A percentile compares a stretch with the other conserved stretches of the same genome.
Conservation (phyloP, 164 flowering plant species). For the Tetrastigma voinierianum region DNA sequence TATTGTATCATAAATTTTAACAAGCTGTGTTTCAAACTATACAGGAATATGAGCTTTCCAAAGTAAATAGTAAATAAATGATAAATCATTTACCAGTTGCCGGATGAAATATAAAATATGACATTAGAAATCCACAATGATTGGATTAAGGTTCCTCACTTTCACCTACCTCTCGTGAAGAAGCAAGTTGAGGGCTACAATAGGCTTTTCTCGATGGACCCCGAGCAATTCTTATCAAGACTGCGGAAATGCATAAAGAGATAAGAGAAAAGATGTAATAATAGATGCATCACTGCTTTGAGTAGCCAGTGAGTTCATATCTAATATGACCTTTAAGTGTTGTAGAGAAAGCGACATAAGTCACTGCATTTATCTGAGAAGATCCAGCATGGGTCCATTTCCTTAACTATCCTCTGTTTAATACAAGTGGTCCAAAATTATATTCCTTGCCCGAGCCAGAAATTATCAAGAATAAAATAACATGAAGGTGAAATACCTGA, state of each 20-base stretch:
- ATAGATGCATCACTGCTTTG: not conserved
- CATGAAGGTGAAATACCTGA: conserved; percentile 50
- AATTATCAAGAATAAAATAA: not conserved
- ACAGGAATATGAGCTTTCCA: too few species aligned
- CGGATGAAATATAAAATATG: not conserved
- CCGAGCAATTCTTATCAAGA: conserved; percentile 90
- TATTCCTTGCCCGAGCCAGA: conserved; percentile 1
- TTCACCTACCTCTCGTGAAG: conserved; percentile 97
- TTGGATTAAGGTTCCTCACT: not conserved
- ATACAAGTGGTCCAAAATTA: conserved; percentile 14
- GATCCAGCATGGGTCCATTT: conserved; percentile 99
- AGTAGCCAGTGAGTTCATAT: not conserved
- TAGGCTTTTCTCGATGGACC: conserved; percentile 96
- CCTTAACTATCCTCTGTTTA: conserved; percentile 88
- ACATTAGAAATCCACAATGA: conserved; percentile 1
- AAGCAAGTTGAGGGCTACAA: conserved; percentile 91
- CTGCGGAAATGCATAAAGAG: conserved; percentile 43
- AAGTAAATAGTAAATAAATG: too few species aligned
- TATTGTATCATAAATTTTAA: too few species aligned
- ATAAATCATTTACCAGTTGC: too few species aligned
- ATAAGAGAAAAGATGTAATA: not conserved
- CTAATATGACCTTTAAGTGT: conserved; percentile 72
- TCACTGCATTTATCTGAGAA: conserved; percentile 97
- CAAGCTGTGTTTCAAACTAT: too few species aligned
- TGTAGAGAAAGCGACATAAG: conserved; percentile 97